Evolutionary conservation across 441 rosid genomes (phyloP).

Genomic region (Pelargonium australe): DNA sequence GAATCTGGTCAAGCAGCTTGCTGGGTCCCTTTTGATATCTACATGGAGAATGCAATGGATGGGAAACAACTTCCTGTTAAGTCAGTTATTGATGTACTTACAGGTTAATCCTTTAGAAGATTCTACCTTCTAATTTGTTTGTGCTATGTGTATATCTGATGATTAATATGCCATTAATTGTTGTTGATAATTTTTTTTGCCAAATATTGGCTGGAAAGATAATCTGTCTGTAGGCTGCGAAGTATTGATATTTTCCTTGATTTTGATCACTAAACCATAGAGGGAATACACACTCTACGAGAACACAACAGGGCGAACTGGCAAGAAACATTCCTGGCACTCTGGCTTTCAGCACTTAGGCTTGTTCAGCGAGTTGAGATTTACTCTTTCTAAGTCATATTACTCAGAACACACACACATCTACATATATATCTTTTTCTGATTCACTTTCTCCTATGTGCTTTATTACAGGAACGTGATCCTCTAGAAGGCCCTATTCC

Average conservation of each 20-base stretch:
- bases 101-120: constrained; percentile 32
- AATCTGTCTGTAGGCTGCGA: neutral
- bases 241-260: constrained; percentile 7
- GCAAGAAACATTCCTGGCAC: constrained; percentile 68
- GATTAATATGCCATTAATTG: constrained; percentile 3
- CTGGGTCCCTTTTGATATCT: constrained; percentile 60
- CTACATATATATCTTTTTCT: neutral
- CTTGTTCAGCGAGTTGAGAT: constrained; percentile 64
- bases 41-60: constrained; percentile 55
- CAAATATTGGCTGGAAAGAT: no score
- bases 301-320: constrained; percentile 52
- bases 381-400: constrained; percentile 11
- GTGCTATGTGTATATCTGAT: constrained; percentile 2
- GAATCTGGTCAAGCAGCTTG: constrained; percentile 37
- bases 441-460: constrained; percentile 18
- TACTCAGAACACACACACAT: neutral
- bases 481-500: constrained; percentile 68
- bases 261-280: constrained; percentile 32
- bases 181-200: neutral
- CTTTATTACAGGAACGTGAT: constrained; percentile 44
- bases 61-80: constrained; percentile 46
- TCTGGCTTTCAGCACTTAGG: constrained; percentile 70
- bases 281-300: constrained; percentile 38
- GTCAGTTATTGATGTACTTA: constrained; percentile 38
- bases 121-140: neutral